Base-by-base conservation (phyloP, 2,329 filamentous ascomycete genomes). In the Pestalotiopsis sp. region DNA sequence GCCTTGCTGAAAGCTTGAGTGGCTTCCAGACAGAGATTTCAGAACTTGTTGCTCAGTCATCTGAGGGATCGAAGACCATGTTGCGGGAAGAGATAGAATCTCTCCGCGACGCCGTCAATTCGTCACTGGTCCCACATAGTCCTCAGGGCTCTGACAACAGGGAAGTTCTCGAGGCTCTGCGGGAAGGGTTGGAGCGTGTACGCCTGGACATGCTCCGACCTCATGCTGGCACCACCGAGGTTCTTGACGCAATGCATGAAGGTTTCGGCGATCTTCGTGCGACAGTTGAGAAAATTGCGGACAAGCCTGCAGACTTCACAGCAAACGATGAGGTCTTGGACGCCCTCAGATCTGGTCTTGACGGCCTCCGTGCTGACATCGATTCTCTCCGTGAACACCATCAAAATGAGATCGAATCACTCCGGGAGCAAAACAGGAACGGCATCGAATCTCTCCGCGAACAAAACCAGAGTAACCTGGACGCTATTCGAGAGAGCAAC, bases 281-380 rank as follows among this genome's bases (percentile, higher is more conserved):
- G 36, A 92, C 94, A 70, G 91, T 98, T 68, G 94, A 97, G 69
- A 87, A 85, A 76, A 86, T 96, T 17, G 85, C 90, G 25, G 91
- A 95, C 77, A 96, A 94, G 81, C 93, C 94, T 4, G 84, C 89
- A 0, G 94, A 97, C 74, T 87, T 95, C 79, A 95, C 92, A 0
- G 91, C 94, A 68, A 95, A 93, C 69, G 93, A 97, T 72, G 94
- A 98, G 80, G 95, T 98, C 66, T 85, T 98, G 1, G 93, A 97
- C 69, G 94, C 93, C 0, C 86, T 98, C 68, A 97, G 92, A 78
- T 87, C 90, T n/a, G 95, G 94, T 0, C 84, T 98, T 9, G 90
- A 92, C 58, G 87, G 87, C 52, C 86, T 98, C 17, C 90, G 91
- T 66, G 86, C 88, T 2, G 95, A 98, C 63, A 93, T 98, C 72